Evolutionary conservation across 2,329 filamentous ascomycete genomes (phyloP), one percentile per base, ranked within the genome.

Genomic region (Aspergillus transmontanensis): DNA sequence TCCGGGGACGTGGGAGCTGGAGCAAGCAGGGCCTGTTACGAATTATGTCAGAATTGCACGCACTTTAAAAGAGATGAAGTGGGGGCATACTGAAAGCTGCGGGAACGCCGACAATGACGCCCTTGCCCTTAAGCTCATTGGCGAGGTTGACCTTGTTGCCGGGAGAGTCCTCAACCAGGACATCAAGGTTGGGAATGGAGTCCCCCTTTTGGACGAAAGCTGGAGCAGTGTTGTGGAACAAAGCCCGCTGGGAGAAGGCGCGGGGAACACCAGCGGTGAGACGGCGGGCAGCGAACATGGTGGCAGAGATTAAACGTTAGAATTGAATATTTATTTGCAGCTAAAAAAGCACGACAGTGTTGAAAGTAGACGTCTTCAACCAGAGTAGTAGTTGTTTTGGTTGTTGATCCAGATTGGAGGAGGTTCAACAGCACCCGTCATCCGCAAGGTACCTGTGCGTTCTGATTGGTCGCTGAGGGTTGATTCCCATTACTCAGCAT

Each of bases 71-170:
- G 19, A 43, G 39, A 21, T n/a, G 11, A 10, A 30, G 30, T 19
- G 28, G 32, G 34, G 39, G 80, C 84, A 65, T 76, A 83, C 85
- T 86, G 80, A 93, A 94, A 60, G 91, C 92, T 57, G 90, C 92
- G 1, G 93, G 93, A 34, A 95, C 91, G 66, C 93, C 93, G 69
- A 98, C 86, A 75, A 98, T 90, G 71, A 97, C 80, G 62, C 91
- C 93, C 74, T 92, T 91, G 67, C 87, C 88, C 66, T 84, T 84
- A 65, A 96, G 85, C 82, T 96, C 92, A 67, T 90, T 86, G 70
- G 91, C 87, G 64, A 98, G 85, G 80, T 92, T 94, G 78, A 98
- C 88, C 80, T 94, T 95, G 85, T 93, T 96, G 65, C 91, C 93
- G 0, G 94, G 94, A n/a, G 90, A 93, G 80, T 87, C 86, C 81